phyloP scores from a whole-genome alignment of 305 asterid species.

The Fraxinus sp. region DNA sequence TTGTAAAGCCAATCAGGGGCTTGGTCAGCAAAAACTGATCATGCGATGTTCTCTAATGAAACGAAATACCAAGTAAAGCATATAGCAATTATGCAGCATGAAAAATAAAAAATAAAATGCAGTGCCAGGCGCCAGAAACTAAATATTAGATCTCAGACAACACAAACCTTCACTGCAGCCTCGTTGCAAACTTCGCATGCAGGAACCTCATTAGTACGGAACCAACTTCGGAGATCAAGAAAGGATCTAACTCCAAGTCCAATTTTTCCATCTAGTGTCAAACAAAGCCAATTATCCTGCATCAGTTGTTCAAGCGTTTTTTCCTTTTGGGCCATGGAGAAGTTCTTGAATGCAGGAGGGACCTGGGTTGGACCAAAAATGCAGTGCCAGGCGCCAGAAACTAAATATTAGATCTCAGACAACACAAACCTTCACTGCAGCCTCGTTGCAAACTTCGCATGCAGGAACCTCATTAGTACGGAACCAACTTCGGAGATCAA shows the following conservation, averaged over 20 bases:
- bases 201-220: slow-evolving; percentile 70
- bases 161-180: slow-evolving; percentile 80
- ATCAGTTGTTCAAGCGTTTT: slow-evolving; percentile 67
- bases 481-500: slow-evolving; percentile 93
- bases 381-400: not conserved
- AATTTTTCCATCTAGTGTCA: slow-evolving; percentile 53
- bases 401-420: slow-evolving; percentile 8
- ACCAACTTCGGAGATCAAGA: slow-evolving; percentile 93
- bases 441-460: slow-evolving; percentile 91
- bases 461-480: slow-evolving; percentile 69
- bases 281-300: slow-evolving; percentile 79
- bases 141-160: slow-evolving; percentile 12
- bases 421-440: slow-evolving; percentile 74
- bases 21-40: not conserved
- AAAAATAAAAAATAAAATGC: not conserved
- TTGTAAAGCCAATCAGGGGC: not conserved
- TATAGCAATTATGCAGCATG: not conserved
- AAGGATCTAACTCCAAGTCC: slow-evolving; percentile 89
- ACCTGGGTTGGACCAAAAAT: slow-evolving; percentile 37
- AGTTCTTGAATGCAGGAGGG: slow-evolving; percentile 74
- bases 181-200: slow-evolving; percentile 88
- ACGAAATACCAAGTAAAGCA: not conserved
- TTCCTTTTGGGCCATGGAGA: slow-evolving; percentile 78
- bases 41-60: not conserved
- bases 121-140: not conserved